Evolutionary conservation across 2,329 filamentous ascomycete species (phyloP).

Genomic region (Hirsutella thompsonii): DNA sequence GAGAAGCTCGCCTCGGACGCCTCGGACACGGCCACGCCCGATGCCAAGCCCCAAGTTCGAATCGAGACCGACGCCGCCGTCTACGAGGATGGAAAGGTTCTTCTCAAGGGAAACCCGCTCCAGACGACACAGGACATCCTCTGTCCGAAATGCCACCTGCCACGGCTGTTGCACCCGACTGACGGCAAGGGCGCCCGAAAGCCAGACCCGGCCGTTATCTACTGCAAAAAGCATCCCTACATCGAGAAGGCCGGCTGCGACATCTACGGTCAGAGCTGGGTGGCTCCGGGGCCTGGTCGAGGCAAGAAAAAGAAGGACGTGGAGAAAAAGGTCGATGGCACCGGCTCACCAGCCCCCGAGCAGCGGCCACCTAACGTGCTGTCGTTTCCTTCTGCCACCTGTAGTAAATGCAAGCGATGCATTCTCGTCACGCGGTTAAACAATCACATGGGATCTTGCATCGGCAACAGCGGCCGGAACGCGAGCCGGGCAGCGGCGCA

Average conservation of each 20-base stretch:
- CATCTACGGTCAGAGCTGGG: conserved; percentile 74
- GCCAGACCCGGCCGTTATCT: conserved; percentile 54
- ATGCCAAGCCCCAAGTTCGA: conserved; percentile 41
- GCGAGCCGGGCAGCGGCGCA: conserved; percentile 49
- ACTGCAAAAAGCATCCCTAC: conserved; percentile 70
- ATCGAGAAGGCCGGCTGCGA: conserved; percentile 65
- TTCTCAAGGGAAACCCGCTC: conserved; percentile 60
- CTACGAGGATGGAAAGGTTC: conserved; percentile 56
- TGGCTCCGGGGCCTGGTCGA: conserved; percentile 54
- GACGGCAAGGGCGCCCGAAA: conserved; percentile 54
- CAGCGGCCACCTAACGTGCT: conserved; percentile 48
- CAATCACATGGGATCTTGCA: conserved; percentile 57
- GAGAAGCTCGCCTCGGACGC: conserved; percentile 47
- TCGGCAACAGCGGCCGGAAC: conserved; percentile 51
- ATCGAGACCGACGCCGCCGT: conserved; percentile 55
- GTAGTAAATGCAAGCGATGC: conserved; percentile 54
- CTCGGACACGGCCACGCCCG: conserved; percentile 37
- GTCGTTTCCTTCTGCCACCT: conserved; percentile 52
- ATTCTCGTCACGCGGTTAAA: conserved; percentile 52
- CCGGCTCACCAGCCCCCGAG: conserved; percentile 36
- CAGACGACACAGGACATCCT: conserved; percentile 58
- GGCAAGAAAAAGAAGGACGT: conserved; percentile 73
- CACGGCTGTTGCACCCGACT: conserved; percentile 59
- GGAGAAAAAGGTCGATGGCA: conserved; percentile 42
- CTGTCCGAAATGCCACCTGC: conserved; percentile 63